Percentiles rank a stretch among this genome's conserved stretches.
Conservation (phyloP, 169 alveolate genomes). For the Cryptosporidium xiaoi region DNA sequence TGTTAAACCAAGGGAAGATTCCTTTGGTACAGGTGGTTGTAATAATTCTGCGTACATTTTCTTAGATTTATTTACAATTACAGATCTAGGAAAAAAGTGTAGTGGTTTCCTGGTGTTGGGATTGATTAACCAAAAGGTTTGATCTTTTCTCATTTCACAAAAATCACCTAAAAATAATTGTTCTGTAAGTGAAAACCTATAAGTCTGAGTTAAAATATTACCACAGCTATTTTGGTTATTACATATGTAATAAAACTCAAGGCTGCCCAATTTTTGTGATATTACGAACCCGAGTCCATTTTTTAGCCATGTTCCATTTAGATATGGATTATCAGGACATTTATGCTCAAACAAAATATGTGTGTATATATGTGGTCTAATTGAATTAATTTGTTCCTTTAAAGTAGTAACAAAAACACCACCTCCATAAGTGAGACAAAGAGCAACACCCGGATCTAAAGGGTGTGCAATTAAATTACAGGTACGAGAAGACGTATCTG, state of each 20-base stretch:
- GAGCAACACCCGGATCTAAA: slow-evolving; percentile 18
- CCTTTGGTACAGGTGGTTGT: slow-evolving; percentile 51
- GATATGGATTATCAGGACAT: slow-evolving; percentile 53
- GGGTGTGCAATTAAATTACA: slow-evolving; percentile 37
- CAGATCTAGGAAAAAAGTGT: slow-evolving; percentile 22
- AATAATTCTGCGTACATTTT: slow-evolving; percentile 52
- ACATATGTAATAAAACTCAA: slow-evolving; percentile 30
- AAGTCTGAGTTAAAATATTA: slow-evolving; percentile 21
- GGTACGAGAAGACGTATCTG: slow-evolving; percentile 45
- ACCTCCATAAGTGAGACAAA: slow-evolving; percentile 47
- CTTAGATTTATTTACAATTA: slow-evolving; percentile 43
- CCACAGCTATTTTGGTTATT: slow-evolving; percentile 1
- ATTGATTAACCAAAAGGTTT: slow-evolving; percentile 33
- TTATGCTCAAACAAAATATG: slow-evolving; percentile 24
- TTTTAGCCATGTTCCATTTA: slow-evolving; percentile 47
- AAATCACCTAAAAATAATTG: slow-evolving; percentile 60
- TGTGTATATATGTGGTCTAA: background rate
- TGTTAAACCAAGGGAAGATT: slow-evolving; percentile 41
- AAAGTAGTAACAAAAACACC: slow-evolving; percentile 26
- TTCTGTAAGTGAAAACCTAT: slow-evolving; percentile 46
- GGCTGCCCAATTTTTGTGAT: slow-evolving; percentile 66
- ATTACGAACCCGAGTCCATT: slow-evolving; percentile 62
- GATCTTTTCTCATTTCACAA: slow-evolving; percentile 32
- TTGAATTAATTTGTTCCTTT: background rate
- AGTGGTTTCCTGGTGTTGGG: slow-evolving; percentile 62